These are phyloP conservation scores for Colletotrichum tofieldiae DNA, from an alignment of 2,329 filamentous ascomycete genomes.

Conservation along the genomic window DNA sequence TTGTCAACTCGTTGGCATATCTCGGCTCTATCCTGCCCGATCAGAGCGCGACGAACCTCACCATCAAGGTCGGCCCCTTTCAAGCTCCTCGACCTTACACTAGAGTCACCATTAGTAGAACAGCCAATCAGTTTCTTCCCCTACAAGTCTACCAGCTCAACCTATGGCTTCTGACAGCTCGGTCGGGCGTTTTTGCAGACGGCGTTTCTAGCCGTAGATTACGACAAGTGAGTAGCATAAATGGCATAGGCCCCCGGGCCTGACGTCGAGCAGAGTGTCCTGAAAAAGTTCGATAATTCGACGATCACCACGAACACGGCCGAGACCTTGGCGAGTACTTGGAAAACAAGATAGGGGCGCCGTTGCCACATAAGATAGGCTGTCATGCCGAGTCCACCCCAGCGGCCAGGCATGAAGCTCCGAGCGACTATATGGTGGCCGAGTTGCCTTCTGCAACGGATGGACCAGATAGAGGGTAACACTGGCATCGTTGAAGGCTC, in stretches of 20 bases:
- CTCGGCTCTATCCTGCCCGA: constrained; percentile 57
- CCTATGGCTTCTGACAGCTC: constrained; percentile 31
- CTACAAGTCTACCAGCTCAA: constrained; percentile 35
- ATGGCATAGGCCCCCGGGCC: constrained; percentile 46
- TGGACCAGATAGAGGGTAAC: too few relatives aligned
- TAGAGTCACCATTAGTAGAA: constrained; percentile 54
- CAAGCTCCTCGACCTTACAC: constrained; percentile 57
- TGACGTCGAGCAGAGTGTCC: constrained; percentile 31
- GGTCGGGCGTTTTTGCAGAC: constrained; percentile 46
- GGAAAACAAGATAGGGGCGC: constrained; percentile 11
- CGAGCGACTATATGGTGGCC: not conserved
- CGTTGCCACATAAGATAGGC: not conserved
- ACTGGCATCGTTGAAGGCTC: too few relatives aligned
- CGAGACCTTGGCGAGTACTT: constrained; percentile 13
- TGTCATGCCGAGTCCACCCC: not conserved
- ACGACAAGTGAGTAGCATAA: constrained; percentile 40
- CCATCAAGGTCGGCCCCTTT: constrained; percentile 60
- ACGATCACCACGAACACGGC: constrained; percentile 9
- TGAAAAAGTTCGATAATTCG: constrained; percentile 19
- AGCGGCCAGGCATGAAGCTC: constrained; percentile 1
- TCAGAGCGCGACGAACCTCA: constrained; percentile 52
- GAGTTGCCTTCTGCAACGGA: constrained; percentile 1
- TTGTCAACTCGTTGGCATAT: constrained; percentile 59
- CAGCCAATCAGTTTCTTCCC: constrained; percentile 44
- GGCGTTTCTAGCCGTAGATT: constrained; percentile 43